Base-by-base conservation (phyloP, 192 early-diverging fungal genomes). In the Coemansia sp. region DNA sequence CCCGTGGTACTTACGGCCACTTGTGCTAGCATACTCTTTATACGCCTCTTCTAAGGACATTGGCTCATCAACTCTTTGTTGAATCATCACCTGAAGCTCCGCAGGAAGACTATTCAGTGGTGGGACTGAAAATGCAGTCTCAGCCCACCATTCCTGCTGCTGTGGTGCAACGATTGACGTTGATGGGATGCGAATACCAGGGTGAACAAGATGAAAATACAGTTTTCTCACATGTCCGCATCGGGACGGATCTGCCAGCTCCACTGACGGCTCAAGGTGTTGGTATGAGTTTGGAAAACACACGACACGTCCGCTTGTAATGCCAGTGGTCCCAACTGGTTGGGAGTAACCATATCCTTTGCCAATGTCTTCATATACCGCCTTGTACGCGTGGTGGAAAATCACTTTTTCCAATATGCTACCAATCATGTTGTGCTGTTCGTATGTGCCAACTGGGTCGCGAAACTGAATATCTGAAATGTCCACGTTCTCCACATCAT, bases 271-370 rank as follows among this genome's bases (percentile, higher is more conserved):
- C 4, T 87, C 85, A 5, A 74, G 65, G 65, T 93, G 88, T 71
- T 91, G 91, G 61, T 83, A 85, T 6, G 70, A 69, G 77, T 93
- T 93, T 13, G 90, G 88, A 62, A 90, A 93, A 12, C 79, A 86
- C 16, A 91, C 65, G 57, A 79, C 79, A 16, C 87, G 87, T 25
- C 86, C 87, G 43, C 77, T 51, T 20, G 46, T 50, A 19, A 79
- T 80, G 5, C 74, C 69, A 19, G 86, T 61, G 5, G 63, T 61
- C 7, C 68, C 88, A 68, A 68, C 63, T 7, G 38, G 14, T 56
- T 89, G 88, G 0, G 5, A 38, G 57, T 7, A 67, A 14, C 22
- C 50, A 41, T 25, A 41, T 12, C 65, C 40, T 4, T 61, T 65
- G 2, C 67, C 58, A 49, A 80, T 66, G 17, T 43, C 44, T 16